A percentile compares a stretch with the other conserved stretches of the same genome.
Conservation (phyloP, 1,284 basidiomycete genomes). For the Sanghuangporus weigelae region DNA sequence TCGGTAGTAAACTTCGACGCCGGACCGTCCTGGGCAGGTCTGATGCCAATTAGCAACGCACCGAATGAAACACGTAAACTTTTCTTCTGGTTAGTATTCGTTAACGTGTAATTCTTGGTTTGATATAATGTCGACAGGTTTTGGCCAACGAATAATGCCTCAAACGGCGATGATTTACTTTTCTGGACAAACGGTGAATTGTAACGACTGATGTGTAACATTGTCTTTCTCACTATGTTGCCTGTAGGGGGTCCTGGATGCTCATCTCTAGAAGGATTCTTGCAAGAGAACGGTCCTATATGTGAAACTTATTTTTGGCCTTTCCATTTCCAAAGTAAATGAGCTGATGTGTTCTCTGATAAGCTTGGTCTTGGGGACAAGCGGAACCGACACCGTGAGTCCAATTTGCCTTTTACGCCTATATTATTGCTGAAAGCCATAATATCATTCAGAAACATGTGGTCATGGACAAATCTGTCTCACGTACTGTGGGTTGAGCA, state of each 20-base stretch:
- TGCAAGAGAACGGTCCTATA: slow-evolving; percentile 45
- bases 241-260: slow-evolving; percentile 41
- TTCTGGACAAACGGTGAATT: slow-evolving; percentile 37
- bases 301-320: slow-evolving; percentile 22
- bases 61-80: slow-evolving; percentile 36
- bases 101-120: not conserved
- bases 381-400: slow-evolving; percentile 40
- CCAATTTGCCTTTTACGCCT: not conserved
- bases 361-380: slow-evolving; percentile 55
- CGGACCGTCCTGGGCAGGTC: slow-evolving; percentile 36
- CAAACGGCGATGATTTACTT: slow-evolving; percentile 43
- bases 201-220: not conserved
- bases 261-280: slow-evolving; percentile 41
- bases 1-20: slow-evolving; percentile 34
- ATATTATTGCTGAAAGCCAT: not conserved
- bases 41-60: slow-evolving; percentile 33
- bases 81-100: slow-evolving; percentile 37
- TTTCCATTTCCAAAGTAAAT: not conserved
- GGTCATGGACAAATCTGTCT: slow-evolving; percentile 39
- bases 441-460: slow-evolving; percentile 25
- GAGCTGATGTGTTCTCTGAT: not conserved
- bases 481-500: slow-evolving; percentile 47
- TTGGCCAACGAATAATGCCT: slow-evolving; percentile 43
- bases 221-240: not conserved
- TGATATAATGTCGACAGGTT: slow-evolving; percentile 27